Base-by-base conservation (phyloP, 2,329 filamentous ascomycete genomes). In the Thelonectria blattea region DNA sequence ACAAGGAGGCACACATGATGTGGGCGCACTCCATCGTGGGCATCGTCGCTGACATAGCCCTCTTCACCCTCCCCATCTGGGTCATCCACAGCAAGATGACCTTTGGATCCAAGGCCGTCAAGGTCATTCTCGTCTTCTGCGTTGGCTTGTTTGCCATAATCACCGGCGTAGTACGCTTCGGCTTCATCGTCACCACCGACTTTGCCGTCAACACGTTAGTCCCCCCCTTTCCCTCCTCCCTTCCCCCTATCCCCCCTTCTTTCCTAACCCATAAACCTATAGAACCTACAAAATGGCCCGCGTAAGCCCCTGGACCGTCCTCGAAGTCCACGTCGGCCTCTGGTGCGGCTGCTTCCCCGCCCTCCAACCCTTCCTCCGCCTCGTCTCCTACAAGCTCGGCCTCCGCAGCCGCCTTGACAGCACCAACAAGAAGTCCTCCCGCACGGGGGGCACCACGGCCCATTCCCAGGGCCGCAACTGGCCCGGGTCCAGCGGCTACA, bases 291-390 rank as follows among this genome's bases (percentile, higher is more conserved):
- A 75, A 20, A 76, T 79, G 68, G 65, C 71, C 9, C 71, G 65
- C 2, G 69, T 75, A 18, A 71, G 67, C 27, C 66, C 74, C 11
- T 79, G 75, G 76, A 78, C 75, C 14, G 74, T 77, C 51, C 70
- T 78, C 24, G 77, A 80, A 66, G 71, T 72, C 49, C 77, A 80
- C 56, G 71, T 78, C 50, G 78, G 76, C 7, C 67, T 80, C 17
- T 80, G 77, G 77, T 75, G 75, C 55, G 73, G 72, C 14, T 79
- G 76, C 64, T 77, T 79, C 53, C 77, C 77, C 1, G 72, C 76
- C 3, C 63, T 79, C 11, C 76, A 79, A 41, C 75, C 76, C 5
- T 61, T 78, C 34, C 60, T 77, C 18, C 75, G 76, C n/a, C 56
- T 71, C n/a, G 20, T 73, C 17, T 68, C 53, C 15, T 61, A 53